Evolutionary conservation across 2,329 filamentous ascomycete genomes (phyloP).

Genomic region (Penicillium sp.): DNA sequence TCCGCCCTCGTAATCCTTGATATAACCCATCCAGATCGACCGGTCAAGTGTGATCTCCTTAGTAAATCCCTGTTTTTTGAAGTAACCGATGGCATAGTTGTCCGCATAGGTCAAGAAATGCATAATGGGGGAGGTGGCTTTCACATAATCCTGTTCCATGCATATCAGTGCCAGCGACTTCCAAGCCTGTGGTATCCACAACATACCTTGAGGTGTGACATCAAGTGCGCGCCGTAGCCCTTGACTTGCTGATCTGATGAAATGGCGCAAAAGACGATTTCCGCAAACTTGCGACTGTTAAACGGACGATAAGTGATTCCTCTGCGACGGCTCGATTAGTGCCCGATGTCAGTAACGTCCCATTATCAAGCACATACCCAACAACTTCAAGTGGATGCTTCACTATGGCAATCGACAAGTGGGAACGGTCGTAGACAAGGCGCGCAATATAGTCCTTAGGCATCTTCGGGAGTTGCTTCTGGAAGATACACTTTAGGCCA

Average conservation of each 20-base stretch:
- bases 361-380: conserved; percentile 46
- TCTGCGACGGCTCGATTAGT: conserved; percentile 47
- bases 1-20: conserved; percentile 98
- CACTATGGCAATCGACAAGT: conserved; percentile 93
- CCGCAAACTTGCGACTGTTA: conserved; percentile 85
- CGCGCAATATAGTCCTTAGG: conserved; percentile 98
- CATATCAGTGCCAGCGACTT: conserved; percentile 6
- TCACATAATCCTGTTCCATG: conserved; percentile 71
- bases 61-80: conserved; percentile 98
- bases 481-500: conserved; percentile 94
- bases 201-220: conserved; percentile 84
- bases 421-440: conserved; percentile 93
- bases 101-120: conserved; percentile 98
- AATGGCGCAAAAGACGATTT: conserved; percentile 98
- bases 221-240: conserved; percentile 94
- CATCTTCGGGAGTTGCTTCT: conserved; percentile 98
- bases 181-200: background rate
- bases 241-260: conserved; percentile 98
- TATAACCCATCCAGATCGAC: conserved; percentile 97
- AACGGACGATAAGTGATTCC: conserved; percentile 97
- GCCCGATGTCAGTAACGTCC: background rate
- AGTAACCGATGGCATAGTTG: conserved; percentile 98
- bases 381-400: conserved; percentile 96
- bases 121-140: conserved; percentile 94
- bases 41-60: conserved; percentile 94